These are phyloP conservation scores for Houttuynia cordata DNA, from an alignment of 164 flowering plant species.

Conservation along the genomic window DNA sequence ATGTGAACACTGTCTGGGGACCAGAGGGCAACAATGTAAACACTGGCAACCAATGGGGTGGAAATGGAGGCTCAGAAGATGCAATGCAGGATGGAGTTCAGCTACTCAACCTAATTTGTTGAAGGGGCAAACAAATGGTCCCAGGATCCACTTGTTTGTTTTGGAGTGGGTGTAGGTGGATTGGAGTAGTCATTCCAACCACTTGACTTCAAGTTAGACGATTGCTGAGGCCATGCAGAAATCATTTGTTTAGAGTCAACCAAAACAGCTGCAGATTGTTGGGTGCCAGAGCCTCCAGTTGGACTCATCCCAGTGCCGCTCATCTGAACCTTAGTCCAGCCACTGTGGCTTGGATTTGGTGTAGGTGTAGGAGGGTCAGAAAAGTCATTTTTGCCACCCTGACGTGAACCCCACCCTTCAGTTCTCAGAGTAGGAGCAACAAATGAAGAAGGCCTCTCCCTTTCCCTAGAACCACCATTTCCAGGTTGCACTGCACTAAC, in stretches of 20 bases:
- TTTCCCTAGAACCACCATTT: not conserved
- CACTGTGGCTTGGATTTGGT: constrained; percentile 13
- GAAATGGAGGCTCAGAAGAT: constrained; percentile 15
- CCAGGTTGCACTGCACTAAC: constrained; percentile 6
- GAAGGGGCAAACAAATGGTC: not conserved
- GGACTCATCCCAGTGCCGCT: constrained; percentile 30
- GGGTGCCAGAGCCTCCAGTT: constrained; percentile 24
- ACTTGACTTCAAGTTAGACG: not conserved
- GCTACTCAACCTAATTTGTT: not conserved
- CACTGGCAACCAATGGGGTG: not conserved
- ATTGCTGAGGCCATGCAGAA: constrained; percentile 32
- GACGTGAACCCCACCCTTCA: not conserved
- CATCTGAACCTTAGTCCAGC: constrained; percentile 23
- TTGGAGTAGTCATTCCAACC: not conserved
- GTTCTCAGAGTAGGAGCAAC: not conserved
- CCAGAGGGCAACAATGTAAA: constrained; percentile 8
- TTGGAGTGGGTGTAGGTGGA: constrained; percentile 64
- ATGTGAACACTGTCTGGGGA: too few relatives aligned
- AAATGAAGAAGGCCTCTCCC: not conserved
- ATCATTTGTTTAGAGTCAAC: constrained; percentile 15
- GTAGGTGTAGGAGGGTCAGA: constrained; percentile 22
- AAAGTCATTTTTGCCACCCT: constrained; percentile 8
- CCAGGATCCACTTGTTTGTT: constrained; percentile 11
- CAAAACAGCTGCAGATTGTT: not conserved
- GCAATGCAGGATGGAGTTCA: constrained; percentile 19